Conservation (phyloP, 2,329 filamentous ascomycete genomes). For the Juglanconis sp. region DNA sequence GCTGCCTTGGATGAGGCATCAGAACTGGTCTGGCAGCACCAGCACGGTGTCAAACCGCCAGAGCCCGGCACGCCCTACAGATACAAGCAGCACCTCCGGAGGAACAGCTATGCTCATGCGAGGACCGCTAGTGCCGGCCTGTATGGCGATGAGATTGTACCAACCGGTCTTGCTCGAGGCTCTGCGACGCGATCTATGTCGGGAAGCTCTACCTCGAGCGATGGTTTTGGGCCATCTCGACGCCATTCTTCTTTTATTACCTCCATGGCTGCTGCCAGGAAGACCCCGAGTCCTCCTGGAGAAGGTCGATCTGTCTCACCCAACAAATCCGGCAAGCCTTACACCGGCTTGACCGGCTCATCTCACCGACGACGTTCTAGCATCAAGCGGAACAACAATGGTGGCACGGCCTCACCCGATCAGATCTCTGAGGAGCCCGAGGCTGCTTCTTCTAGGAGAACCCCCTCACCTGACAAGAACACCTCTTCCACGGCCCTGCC, state of each 20-base stretch:
- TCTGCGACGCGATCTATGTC: constrained; percentile 45
- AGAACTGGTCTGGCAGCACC: constrained; percentile 74
- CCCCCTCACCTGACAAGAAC: constrained; percentile 17
- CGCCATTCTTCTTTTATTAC: constrained; percentile 25
- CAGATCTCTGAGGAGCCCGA: constrained; percentile 89
- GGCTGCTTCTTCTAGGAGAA: constrained; percentile 30
- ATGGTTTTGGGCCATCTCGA: constrained; percentile 34
- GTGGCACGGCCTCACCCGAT: constrained; percentile 70
- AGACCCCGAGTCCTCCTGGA: constrained; percentile 17
- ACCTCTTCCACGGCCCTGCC: constrained; percentile 45
- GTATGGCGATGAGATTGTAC: constrained; percentile 44
- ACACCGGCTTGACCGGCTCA: constrained; percentile 36
- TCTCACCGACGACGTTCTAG: constrained; percentile 59
- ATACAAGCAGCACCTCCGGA: constrained; percentile 67
- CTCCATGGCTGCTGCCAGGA: constrained; percentile 13
- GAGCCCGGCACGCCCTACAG: constrained; percentile 62
- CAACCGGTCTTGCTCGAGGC: constrained; percentile 45
- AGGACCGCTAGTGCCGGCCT: constrained; percentile 57
- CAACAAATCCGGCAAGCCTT: constrained; percentile 34
- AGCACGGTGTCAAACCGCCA: constrained; percentile 54
- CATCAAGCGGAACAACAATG: constrained; percentile 67
- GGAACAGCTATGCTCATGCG: constrained; percentile 68
- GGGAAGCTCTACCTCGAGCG: constrained; percentile 49
- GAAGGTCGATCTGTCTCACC: constrained; percentile 32
- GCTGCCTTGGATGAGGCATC: constrained; percentile 75